Evolutionary conservation across 78 protist genomes (phyloP).

Genomic region (Diacronema lutheri): DNA sequence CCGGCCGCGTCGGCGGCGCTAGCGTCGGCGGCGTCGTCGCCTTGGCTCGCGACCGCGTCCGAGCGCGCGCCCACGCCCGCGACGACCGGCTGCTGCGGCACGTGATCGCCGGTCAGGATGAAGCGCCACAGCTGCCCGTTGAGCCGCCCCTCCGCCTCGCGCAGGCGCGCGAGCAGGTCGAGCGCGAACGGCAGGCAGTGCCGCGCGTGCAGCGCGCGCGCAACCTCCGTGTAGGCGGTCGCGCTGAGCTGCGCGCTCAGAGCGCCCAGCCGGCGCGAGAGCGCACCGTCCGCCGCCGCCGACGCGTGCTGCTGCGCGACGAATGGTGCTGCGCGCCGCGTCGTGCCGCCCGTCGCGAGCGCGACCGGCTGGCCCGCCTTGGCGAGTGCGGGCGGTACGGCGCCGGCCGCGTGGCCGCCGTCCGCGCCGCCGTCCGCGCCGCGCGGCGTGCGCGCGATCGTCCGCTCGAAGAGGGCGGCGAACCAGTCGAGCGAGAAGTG

Average conservation of each 20-base stretch:
- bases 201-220: too few relatives aligned
- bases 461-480: conserved; percentile 18
- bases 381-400: conserved; percentile 59
- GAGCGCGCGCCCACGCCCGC: too few relatives aligned
- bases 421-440: neutral
- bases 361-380: conserved; percentile 71
- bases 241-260: conserved; percentile 55
- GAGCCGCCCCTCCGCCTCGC: too few relatives aligned
- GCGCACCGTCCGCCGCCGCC: neutral
- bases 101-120: too few relatives aligned
- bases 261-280: conserved; percentile 52
- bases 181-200: too few relatives aligned
- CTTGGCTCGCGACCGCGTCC: too few relatives aligned
- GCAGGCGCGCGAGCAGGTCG: too few relatives aligned
- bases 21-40: too few relatives aligned
- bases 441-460: conserved; percentile 18
- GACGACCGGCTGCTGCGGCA: too few relatives aligned
- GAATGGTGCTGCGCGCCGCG: conserved; percentile 49
- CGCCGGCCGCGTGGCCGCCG: conserved; percentile 17
- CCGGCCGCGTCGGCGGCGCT: too few relatives aligned
- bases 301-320: conserved; percentile 5
- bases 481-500: conserved; percentile 86
- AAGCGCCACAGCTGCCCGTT: too few relatives aligned
- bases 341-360: conserved; percentile 65
- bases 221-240: too few relatives aligned